These are phyloP conservation scores for Pseudodiploospora longispora DNA, from an alignment of 2,329 filamentous ascomycete species.

Conservation along the genomic window DNA sequence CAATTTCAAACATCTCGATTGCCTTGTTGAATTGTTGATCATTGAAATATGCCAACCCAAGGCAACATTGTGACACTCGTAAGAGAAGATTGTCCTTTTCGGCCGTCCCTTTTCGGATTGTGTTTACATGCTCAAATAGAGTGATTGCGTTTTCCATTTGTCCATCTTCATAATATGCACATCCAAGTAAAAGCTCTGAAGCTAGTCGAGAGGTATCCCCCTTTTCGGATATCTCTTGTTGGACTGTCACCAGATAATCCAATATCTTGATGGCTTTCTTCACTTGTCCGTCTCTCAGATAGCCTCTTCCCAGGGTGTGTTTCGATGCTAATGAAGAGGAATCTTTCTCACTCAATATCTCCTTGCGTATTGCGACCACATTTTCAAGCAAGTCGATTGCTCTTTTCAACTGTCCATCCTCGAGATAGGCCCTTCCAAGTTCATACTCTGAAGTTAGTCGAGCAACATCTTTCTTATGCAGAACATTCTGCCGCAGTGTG, in stretches of 20 bases:
- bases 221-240: background rate
- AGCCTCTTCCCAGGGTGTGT: background rate
- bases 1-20: no score
- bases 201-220: background rate
- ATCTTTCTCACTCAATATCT: constrained; percentile 2
- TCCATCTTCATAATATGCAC: no score
- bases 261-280: constrained; percentile 3
- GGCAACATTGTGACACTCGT: no score
- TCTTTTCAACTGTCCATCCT: constrained; percentile 9
- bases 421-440: background rate
- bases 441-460: background rate
- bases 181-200: constrained; percentile 1
- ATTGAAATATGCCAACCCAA: no score
- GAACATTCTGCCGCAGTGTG: background rate
- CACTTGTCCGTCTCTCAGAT: background rate
- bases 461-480: background rate
- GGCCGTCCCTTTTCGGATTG: no score
- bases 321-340: constrained; percentile 4
- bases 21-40: no score
- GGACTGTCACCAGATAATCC: constrained; percentile 2
- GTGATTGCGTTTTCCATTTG: no score
- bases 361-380: constrained; percentile 10
- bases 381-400: constrained; percentile 16
- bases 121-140: no score
- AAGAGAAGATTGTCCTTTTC: no score